Evolutionary conservation across 768 basidiomycete genomes (phyloP), one percentile per base, ranked within the genome.

Genomic region (Pleurotus pulmonarius): DNA sequence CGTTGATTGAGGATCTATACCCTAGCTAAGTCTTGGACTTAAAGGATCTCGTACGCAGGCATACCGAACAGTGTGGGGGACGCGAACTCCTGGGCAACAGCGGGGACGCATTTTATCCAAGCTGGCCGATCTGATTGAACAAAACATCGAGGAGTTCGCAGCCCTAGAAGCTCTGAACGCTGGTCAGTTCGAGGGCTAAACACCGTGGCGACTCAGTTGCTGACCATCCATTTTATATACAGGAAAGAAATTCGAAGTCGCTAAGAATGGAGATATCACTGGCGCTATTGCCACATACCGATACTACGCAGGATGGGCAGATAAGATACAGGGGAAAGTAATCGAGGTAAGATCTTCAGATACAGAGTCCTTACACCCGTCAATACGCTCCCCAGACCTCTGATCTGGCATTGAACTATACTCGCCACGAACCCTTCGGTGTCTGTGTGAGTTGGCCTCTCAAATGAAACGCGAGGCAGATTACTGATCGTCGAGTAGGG

Each of bases 271-370:
- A 5, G 72, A 73, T 49, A 9, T 72, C 22, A 37, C 29, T 3
- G 41, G 41, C 44, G 62, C 67, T 2, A 69, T 82, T 54, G 68
- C 65, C 34, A 73, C 73, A 56, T 65, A 87, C 56, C 73, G 79
- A 11, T 92, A 90, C 70, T 92, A 87, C 61, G 87, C 79, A 39
- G 90, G 90, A 12, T 86, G 86, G 81, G 85, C 87, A 41, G 89
- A 90, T 75, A 91, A 91, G 72, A 67, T 83, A 46, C 71, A 76
- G 4, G 87, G 86, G 11, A 79, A 85, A 64, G 78, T 79, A 12
- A 81, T 87, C 65, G 85, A 82, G 48, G 63, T 62, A 43, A 1
- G 39, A 6, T 26, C 20, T 26, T 51, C 24, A 22, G 11, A 11
- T 29, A 15, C 11, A 20, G 18, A 18, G 25, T 24, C 56, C 41